Base-by-base conservation (phyloP, 2,329 filamentous ascomycete species). In the Pochonia chlamydosporia region DNA sequence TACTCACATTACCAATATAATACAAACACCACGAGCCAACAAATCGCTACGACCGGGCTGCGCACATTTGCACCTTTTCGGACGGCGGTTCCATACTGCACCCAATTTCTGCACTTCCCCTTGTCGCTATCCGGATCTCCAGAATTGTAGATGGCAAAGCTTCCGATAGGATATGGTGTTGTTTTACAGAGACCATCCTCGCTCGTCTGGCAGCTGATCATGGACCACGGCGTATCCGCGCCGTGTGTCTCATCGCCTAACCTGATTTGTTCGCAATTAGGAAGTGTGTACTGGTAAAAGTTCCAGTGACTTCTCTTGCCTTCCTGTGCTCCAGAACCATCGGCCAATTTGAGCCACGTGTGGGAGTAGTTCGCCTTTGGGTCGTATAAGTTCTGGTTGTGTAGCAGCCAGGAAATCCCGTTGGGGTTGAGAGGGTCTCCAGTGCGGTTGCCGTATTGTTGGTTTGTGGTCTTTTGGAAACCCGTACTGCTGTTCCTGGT, bases 301-400 rank as follows among this genome's bases (percentile, higher is more conserved):
- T 51, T 46, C 54, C 53, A 55, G 3, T 44, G 26, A 10, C 44
- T 41, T 2, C 40, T 48, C 30, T 55, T 36, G 3, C 53, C 54
- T 6, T 36, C 40, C 20, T 51, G 43, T 8, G n/a, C 20, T 18
- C 35, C 35, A 18, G 35, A 10, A 7, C 8, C n/a, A 37, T 37
- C 20, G 35, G 20, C 35, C 18, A 50, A 51, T 23, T 51, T 40
- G 31, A 52, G 55, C 49, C 52, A 52, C 18, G 53, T 25, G 4
- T 40, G 46, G 13, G 46, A 43, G 25, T 54, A 55, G 26, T 55
- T 56, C 13, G 49, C 41, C 18, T 52, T 44, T 23, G 46, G 28
- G 40, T 54, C 46, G 44, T 48, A 56, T 3, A 46, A 14, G 10
- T 44, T 40, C 25, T 25, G 47, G 28, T 52, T 54, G 6, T 45